A percentile compares a stretch with the other conserved stretches of the same genome.
Evolutionary conservation across 1,284 basidiomycete genomes (phyloP).

Genomic region (Boletus hoseneyae): DNA sequence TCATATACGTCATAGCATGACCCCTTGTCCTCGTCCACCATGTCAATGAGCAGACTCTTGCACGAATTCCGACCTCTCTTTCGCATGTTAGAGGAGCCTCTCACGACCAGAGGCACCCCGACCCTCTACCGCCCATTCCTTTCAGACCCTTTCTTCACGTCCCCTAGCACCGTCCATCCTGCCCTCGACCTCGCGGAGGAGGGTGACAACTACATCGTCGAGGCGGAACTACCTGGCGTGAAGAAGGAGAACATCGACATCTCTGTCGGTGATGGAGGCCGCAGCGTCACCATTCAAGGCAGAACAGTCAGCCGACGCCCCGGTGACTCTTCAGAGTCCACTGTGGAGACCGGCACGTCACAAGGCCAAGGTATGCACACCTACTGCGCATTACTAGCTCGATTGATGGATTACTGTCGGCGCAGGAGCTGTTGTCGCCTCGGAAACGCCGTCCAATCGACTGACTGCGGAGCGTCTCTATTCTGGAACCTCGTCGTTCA

Average conservation of each 20-base stretch:
- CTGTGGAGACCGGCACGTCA: slow-evolving; percentile 7
- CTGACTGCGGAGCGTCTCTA: slow-evolving; percentile 59
- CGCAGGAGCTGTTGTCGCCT: slow-evolving; percentile 27
- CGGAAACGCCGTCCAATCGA: slow-evolving; percentile 40
- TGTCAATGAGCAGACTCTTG: slow-evolving; percentile 67
- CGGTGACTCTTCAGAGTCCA: slow-evolving; percentile 22
- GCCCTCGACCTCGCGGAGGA: slow-evolving; percentile 67
- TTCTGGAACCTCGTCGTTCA: slow-evolving; percentile 52
- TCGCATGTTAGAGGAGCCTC: slow-evolving; percentile 66
- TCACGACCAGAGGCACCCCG: slow-evolving; percentile 39
- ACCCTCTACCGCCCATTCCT: slow-evolving; percentile 40
- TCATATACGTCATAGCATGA: slow-evolving; percentile 23
- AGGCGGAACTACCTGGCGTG: slow-evolving; percentile 76
- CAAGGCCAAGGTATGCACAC: slow-evolving; percentile 17
- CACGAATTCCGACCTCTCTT: slow-evolving; percentile 73
- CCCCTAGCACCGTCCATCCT: slow-evolving; percentile 40
- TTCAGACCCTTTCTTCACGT: slow-evolving; percentile 50
- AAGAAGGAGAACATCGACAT: slow-evolving; percentile 75
- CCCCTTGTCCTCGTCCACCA: slow-evolving; percentile 26
- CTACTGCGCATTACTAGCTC: background rate
- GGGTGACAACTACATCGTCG: slow-evolving; percentile 60
- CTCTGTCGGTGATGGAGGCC: slow-evolving; percentile 63
- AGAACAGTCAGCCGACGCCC: slow-evolving; percentile 39
- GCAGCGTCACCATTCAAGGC: slow-evolving; percentile 70
- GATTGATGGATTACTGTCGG: slow-evolving; percentile 4